Base-by-base conservation (phyloP, 257 asterid species). In the Capsicum chinense region DNA sequence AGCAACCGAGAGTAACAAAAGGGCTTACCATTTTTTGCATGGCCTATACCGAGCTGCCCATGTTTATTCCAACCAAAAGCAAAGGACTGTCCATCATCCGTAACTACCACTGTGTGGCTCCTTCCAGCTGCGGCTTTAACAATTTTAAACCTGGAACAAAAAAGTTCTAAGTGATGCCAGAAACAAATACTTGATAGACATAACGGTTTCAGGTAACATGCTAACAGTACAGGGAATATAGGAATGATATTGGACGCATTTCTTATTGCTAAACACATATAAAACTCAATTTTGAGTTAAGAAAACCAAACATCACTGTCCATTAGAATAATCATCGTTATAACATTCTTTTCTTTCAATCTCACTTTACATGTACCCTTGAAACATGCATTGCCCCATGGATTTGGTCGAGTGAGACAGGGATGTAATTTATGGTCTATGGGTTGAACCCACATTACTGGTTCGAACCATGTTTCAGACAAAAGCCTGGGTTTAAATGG, bases 31-130 rank as follows among this genome's bases (percentile, higher is more conserved):
- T 84, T 93, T 91, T 92, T 97, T 13, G 83, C 86, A 52, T 97
- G 93, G 76, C 99, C 98, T 54, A 93, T 86, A 71, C 98, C 99
- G 21, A 97, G 94, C 88, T 93, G 98, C 76, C 99, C 99, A 44
- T 94, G 95, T 87, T 97, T 95, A 84, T 97, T 97, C 98, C 97
- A 97, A 78, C 99, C 99, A 89, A 97, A 97, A 73, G 97, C 92
- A 87, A 93, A 86, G 11, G 98, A 93, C 35, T 83, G 85, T 16
- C 93, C 96, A 62, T 93, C 97, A 83, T 91, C 98, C 21, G 98
- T 93, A 57, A 95, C 93, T 74, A 95, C 97, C 83, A 97, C 97
- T 3, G 98, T 88, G 87, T 97, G 99, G 88, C 87, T 88, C 92
- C 91, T 92, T 79, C 99, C 99, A 85, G 98, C 89, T 69, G 91